Conservation (phyloP, 2,329 filamentous ascomycete genomes). For the Pseudopithomyces maydicus region DNA sequence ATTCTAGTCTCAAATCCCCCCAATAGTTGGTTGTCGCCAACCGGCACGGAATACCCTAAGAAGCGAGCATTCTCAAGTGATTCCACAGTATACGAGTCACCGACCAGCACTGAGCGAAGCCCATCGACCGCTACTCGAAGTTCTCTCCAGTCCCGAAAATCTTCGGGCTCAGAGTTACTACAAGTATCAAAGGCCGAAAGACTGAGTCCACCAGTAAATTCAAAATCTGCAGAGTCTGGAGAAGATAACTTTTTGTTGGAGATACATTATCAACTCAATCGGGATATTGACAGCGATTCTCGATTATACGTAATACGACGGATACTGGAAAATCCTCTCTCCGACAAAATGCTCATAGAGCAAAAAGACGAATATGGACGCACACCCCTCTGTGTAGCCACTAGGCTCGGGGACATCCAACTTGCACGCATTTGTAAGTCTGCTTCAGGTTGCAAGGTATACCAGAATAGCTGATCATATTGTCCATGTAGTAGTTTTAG, state of each 20-base stretch:
- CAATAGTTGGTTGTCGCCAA: not conserved
- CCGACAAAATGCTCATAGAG: constrained; percentile 12
- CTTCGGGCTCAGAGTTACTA: constrained; percentile 3
- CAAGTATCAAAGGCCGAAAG: constrained; percentile 5
- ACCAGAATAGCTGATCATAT: not conserved
- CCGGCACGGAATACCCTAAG: not conserved
- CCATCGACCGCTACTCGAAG: constrained; percentile 5
- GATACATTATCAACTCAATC: constrained; percentile 20
- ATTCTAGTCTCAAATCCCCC: not conserved
- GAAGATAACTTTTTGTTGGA: not conserved
- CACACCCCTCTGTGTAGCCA: constrained; percentile 22
- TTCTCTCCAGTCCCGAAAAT: constrained; percentile 13
- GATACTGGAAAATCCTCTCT: constrained; percentile 13
- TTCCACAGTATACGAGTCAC: constrained; percentile 12
- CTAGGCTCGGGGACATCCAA: constrained; percentile 16
- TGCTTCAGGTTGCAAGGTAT: not conserved
- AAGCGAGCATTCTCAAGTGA: constrained; percentile 12
- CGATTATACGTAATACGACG: constrained; percentile 1
- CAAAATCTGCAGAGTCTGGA: not conserved
- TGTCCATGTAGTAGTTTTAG: constrained; percentile 4
- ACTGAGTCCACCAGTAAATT: constrained; percentile 2
- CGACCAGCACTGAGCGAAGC: not conserved
- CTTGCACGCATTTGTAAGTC: constrained; percentile 11
- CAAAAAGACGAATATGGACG: constrained; percentile 14
- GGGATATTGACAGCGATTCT: constrained; percentile 3